These are phyloP conservation scores for Canna indica DNA, from an alignment of 176 grass and related monocot species.

Conservation along the genomic window DNA sequence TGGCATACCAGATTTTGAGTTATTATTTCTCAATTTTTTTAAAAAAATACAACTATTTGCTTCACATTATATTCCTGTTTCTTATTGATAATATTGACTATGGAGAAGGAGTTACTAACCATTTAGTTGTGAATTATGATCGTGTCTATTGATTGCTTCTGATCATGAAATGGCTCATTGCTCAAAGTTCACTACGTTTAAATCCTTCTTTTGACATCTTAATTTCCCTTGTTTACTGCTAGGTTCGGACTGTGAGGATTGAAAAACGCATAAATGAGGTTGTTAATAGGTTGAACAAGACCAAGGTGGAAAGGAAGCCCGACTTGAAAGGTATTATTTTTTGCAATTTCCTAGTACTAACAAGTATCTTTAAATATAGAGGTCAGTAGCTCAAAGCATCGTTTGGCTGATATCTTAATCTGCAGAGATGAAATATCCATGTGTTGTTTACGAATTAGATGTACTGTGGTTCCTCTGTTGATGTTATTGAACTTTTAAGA, in stretches of 20 bases:
- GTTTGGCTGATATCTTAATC: too few relatives aligned
- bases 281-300: conserved; percentile 92
- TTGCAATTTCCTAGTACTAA: background rate
- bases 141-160: too few relatives aligned
- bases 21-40: background rate
- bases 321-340: conserved; percentile 72
- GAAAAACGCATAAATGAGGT: conserved; percentile 94
- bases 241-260: conserved; percentile 74
- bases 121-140: too few relatives aligned
- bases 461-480: too few relatives aligned
- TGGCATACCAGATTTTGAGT: background rate
- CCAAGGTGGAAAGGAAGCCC: conserved; percentile 79
- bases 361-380: background rate
- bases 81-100: too few relatives aligned
- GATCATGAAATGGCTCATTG: background rate
- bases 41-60: background rate
- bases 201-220: background rate
- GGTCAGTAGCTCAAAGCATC: too few relatives aligned
- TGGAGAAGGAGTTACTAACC: too few relatives aligned
- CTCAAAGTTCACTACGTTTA: background rate
- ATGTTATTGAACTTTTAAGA: background rate
- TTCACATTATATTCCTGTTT: too few relatives aligned
- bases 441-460: too few relatives aligned
- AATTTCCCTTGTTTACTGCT: background rate
- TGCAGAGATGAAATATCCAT: too few relatives aligned